Percentiles rank a stretch among this genome's conserved stretches.
Conservation (phyloP, 2,329 filamentous ascomycete species). For the Coniochaeta prunicola region DNA sequence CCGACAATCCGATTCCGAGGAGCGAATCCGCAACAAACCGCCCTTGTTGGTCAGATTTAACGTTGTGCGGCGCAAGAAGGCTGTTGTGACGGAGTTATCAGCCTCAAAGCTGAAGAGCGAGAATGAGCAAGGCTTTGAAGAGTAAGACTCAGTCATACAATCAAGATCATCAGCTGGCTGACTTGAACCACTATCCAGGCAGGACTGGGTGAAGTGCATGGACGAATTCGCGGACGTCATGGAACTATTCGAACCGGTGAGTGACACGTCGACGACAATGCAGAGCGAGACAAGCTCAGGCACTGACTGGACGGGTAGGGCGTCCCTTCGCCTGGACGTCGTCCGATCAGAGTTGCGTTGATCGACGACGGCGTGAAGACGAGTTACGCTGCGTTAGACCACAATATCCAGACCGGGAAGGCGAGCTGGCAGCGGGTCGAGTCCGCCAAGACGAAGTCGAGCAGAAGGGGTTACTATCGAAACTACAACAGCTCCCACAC, state of each 20-base stretch:
- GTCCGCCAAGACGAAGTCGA: background rate
- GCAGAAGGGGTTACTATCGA: background rate
- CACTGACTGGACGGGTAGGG: background rate
- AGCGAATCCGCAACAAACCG: background rate
- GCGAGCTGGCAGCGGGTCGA: background rate
- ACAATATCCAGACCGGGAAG: background rate
- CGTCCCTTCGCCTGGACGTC: background rate
- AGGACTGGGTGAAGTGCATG: conserved; percentile 1
- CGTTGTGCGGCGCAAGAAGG: background rate
- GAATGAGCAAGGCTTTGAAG: background rate
- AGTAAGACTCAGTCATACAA: no score
- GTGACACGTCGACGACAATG: no score
- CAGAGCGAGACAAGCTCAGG: no score
- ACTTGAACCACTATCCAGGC: background rate
- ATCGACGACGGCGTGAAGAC: background rate
- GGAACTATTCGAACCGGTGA: background rate
- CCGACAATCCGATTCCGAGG: background rate
- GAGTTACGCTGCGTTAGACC: background rate
- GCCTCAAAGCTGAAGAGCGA: background rate
- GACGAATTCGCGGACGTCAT: background rate
- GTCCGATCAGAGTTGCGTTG: background rate
- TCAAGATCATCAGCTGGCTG: background rate
- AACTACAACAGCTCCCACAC: background rate
- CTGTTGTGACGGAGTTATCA: background rate
- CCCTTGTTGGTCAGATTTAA: background rate